A percentile compares a stretch with the other conserved stretches of the same genome.
Evolutionary conservation across 1,284 basidiomycete species (phyloP).

Genomic region (Hemileccinum hortonii): DNA sequence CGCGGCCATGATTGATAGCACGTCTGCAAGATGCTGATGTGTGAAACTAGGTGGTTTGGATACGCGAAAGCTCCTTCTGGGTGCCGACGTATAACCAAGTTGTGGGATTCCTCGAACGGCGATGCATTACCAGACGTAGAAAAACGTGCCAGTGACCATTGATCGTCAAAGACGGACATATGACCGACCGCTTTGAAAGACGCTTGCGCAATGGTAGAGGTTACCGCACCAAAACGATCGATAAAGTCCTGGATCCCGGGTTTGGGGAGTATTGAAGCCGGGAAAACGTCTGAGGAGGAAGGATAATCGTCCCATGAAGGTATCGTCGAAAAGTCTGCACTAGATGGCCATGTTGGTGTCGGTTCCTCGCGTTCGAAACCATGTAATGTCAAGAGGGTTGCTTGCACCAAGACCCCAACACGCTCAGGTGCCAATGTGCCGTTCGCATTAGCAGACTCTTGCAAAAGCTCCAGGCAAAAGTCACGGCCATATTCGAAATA

Average conservation of each 20-base stretch:
- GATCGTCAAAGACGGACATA: slow-evolving; percentile 84
- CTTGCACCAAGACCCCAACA: slow-evolving; percentile 74
- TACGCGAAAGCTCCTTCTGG: slow-evolving; percentile 74
- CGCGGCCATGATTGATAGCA: slow-evolving; percentile 88
- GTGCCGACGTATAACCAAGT: slow-evolving; percentile 65
- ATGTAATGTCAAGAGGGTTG: slow-evolving; percentile 73
- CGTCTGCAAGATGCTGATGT: slow-evolving; percentile 74
- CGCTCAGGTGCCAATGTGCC: slow-evolving; percentile 67
- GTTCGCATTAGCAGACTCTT: slow-evolving; percentile 54
- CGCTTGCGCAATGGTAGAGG: slow-evolving; percentile 61
- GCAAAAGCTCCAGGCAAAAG: slow-evolving; percentile 75
- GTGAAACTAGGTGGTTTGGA: slow-evolving; percentile 58
- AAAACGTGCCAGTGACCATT: slow-evolving; percentile 64
- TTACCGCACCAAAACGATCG: slow-evolving; percentile 60
- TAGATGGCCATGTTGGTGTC: slow-evolving; percentile 75
- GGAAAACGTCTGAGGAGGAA: slow-evolving; percentile 62
- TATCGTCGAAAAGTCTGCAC: slow-evolving; percentile 63
- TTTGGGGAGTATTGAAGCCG: slow-evolving; percentile 55
- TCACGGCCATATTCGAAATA: slow-evolving; percentile 88
- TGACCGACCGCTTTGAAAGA: slow-evolving; percentile 71
- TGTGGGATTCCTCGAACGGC: slow-evolving; percentile 68
- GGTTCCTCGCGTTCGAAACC: slow-evolving; percentile 70
- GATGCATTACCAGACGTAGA: slow-evolving; percentile 39
- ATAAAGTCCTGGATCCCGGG: slow-evolving; percentile 78
- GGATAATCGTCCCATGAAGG: slow-evolving; percentile 69